Evolutionary conservation across 345 rosid species (phyloP), one percentile per base, ranked within the genome.

Genomic region (Melaleuca alternifolia): DNA sequence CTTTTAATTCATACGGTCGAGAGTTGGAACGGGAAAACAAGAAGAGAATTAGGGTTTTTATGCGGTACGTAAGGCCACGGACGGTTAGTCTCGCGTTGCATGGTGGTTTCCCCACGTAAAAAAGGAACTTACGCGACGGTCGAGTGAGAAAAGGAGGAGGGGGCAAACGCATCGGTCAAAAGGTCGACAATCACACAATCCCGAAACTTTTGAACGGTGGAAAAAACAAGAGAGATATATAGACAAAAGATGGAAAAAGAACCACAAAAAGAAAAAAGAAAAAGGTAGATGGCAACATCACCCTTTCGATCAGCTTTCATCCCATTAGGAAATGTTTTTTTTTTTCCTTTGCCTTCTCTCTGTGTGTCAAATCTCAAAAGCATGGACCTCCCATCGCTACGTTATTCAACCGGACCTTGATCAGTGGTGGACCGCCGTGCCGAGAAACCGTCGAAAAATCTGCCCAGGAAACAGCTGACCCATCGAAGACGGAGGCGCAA

Each of bases 381-480:
- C 41, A 41, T 41, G 41, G 41, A 41, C 41, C 41, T 41, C 41
- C 41, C 41, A 41, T 41, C 41, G 2, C 4, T 2, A 41, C 41
- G 41, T 41, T 41, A 2, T 41, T 41, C 41, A 41, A 41, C 41
- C 41, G 41, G 41, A 41, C 41, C 41, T 41, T 41, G 30, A 13
- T 57, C 30, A n/a, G n/a, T n/a, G 11, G 28, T 57, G 7, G 0
- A 26, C 65, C 16, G 65, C 28, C 28, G 30, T 11, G 30, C 30
- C 28, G 14, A 57, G 0, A 26, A 26, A 26, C 1, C 30, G 2
- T 57, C 62, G 15, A 26, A 24, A 56, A 24, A n/a, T n/a, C 28
- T 0, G 62, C 62, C 0, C 0, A 3, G 1, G 23, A 57, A 11
- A n/a, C n/a, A 1, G 62, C 24, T 24, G 26, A 11, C 62, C 28